A percentile compares a stretch with the other conserved stretches of the same genome.
These are phyloP conservation scores for maize (Zea mays) DNA, from an alignment of 176 grass and related monocot genomes.

Conservation along the genomic window Zm-B73-REFERENCE-NAM-5.0 NC_050096.1:30379001-30379500, in stretches of 20 bases:
- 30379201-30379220: slow-evolving; percentile 81
- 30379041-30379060: slow-evolving; percentile 76
- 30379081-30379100: no score
- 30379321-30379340: slow-evolving; percentile 95
- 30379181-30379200: slow-evolving; percentile 86
- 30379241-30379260: slow-evolving; percentile 94
- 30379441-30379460: slow-evolving; percentile 85
- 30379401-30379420: slow-evolving; percentile 44
- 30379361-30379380: slow-evolving; percentile 74
- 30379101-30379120: no score
- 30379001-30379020: slow-evolving; percentile 99
- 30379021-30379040: slow-evolving; percentile 95
- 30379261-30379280: slow-evolving; percentile 98
- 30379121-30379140: no score
- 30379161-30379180: no score
- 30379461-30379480: slow-evolving; percentile 69
- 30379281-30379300: slow-evolving; percentile 65
- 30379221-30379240: slow-evolving; percentile 80
- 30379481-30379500: slow-evolving; percentile 91
- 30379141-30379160: no score
- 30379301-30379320: slow-evolving; percentile 92
- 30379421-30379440: slow-evolving; percentile 72
- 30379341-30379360: slow-evolving; percentile 76
- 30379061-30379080: slow-evolving; percentile 70
- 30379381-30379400: slow-evolving; percentile 73